These are phyloP conservation scores for Arthroderma sp. DNA, from an alignment of 2,329 filamentous ascomycete genomes.

Conservation along the genomic window DNA sequence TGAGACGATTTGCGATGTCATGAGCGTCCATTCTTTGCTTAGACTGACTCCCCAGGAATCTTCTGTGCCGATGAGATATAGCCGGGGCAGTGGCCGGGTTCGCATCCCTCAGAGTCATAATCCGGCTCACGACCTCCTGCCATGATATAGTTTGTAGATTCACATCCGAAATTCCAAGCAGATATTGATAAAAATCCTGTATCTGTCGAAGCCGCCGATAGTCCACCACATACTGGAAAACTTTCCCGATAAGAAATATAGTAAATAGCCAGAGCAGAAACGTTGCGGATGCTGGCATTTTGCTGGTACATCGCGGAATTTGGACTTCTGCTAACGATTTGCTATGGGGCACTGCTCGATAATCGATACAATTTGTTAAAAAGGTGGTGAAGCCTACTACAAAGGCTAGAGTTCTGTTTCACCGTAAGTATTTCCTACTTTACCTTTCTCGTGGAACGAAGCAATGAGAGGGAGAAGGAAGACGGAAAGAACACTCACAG, in stretches of 20 bases:
- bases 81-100: conserved; percentile 69
- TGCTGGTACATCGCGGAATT: conserved; percentile 59
- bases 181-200: conserved; percentile 71
- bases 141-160: conserved; percentile 93
- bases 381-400: conserved; percentile 73
- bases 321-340: conserved; percentile 49
- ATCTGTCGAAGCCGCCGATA: conserved; percentile 60
- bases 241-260: conserved; percentile 73
- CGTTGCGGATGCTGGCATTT: conserved; percentile 64
- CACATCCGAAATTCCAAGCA: conserved; percentile 68
- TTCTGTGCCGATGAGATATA: conserved; percentile 45
- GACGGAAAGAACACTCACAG: conserved; percentile 40
- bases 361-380: conserved; percentile 75
- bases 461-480: not conserved
- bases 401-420: conserved; percentile 60
- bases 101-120: conserved; percentile 71
- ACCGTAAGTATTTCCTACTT: not conserved
- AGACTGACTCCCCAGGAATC: conserved; percentile 64
- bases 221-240: conserved; percentile 60
- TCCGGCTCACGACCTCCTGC: conserved; percentile 75
- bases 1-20: conserved; percentile 90
- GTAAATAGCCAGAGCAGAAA: conserved; percentile 70
- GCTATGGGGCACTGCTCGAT: conserved; percentile 53
- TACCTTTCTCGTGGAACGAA: not conserved
- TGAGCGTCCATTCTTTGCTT: conserved; percentile 92